Evolutionary conservation across 2,329 filamentous ascomycete genomes (phyloP), one percentile per base, ranked within the genome.

Genomic region (Cyphellophora europaea): DNA sequence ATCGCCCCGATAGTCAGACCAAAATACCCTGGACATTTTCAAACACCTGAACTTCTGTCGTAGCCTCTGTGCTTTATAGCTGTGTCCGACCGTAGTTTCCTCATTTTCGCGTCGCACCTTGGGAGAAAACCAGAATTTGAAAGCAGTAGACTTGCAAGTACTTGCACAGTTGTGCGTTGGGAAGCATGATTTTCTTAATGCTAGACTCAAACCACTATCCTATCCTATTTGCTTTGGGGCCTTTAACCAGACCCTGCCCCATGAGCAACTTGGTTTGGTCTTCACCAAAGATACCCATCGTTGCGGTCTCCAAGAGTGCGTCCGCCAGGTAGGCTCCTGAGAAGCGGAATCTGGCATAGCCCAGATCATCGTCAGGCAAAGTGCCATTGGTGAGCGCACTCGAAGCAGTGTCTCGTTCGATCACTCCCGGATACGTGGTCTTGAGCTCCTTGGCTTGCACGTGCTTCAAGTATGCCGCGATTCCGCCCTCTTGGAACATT

Each of bases 291-390:
- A 36, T 19, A 14, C 34, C 34, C 34, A 36, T 36, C 5, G 34
- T 36, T n/a, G 34, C 34, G 4, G 34, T 36, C 19, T 36, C 34
- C 34, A 36, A 31, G 11, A 36, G 27, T 12, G 34, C 27, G 32
- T 36, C 34, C 3, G 34, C 34, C 3, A 36, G 17, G 13, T 36
- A 36, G 2, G 34, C 34, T 17, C 34, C 34, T 18, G 34, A 36
- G 27, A 36, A 36, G 12, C 16, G 14, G 27, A 36, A 36, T 13
- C 34, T 19, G 12, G 34, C 34, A n/a, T 36, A 36, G 4, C 33
- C 32, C n/a, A 11, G 17, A n/a, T 27, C 28, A 8, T 32, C 11
- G 34, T 21, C 21, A n/a, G n/a, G n/a, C n/a, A n/a, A n/a, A n/a
- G n/a, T n/a, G n/a, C n/a, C n/a, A n/a, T n/a, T n/a, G n/a, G n/a